Conservation (phyloP, 129 eudicot species). For the Kitagawia praeruptora region DNA sequence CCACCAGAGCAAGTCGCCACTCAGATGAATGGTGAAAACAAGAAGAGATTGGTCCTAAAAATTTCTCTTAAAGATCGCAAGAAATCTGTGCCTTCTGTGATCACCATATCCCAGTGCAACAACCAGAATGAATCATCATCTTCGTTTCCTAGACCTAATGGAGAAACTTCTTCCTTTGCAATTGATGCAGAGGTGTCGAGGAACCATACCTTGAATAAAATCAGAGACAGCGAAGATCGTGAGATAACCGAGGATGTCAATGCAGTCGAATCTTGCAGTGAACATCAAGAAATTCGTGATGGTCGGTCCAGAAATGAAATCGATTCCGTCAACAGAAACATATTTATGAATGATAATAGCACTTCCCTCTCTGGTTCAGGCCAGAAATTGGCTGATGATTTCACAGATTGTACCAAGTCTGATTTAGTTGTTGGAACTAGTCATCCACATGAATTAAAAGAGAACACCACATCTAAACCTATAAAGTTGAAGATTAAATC, state of each 20-base stretch:
- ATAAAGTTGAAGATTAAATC: constrained; percentile 48
- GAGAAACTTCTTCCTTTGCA: constrained; percentile 22
- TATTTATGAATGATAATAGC: not conserved
- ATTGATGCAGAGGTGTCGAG: constrained; percentile 13
- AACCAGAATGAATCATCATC: constrained; percentile 17
- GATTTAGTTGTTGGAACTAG: constrained; percentile 1
- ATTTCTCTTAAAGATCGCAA: constrained; percentile 34
- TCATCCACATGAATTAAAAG: constrained; percentile 17
- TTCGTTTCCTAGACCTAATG: constrained; percentile 27
- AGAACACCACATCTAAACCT: constrained; percentile 29
- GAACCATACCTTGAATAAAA: not conserved
- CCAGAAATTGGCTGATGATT: not conserved
- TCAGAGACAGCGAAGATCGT: constrained; percentile 14
- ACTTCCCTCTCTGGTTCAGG: not conserved
- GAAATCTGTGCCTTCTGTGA: constrained; percentile 28
- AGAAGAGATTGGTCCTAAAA: constrained; percentile 52
- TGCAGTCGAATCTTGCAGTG: constrained; percentile 3
- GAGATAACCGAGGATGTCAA: not conserved
- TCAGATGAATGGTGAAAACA: constrained; percentile 21
- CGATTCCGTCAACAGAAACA: not conserved
- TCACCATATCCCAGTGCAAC: constrained; percentile 14
- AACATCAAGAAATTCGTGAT: constrained; percentile 1
- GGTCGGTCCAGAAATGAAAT: not conserved
- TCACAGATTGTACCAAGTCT: not conserved
- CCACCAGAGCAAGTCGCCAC: constrained; percentile 22